These are phyloP conservation scores for Blastocystis sp. DNA, from an alignment of 352 stramenopile genomes.

Conservation along the genomic window DNA sequence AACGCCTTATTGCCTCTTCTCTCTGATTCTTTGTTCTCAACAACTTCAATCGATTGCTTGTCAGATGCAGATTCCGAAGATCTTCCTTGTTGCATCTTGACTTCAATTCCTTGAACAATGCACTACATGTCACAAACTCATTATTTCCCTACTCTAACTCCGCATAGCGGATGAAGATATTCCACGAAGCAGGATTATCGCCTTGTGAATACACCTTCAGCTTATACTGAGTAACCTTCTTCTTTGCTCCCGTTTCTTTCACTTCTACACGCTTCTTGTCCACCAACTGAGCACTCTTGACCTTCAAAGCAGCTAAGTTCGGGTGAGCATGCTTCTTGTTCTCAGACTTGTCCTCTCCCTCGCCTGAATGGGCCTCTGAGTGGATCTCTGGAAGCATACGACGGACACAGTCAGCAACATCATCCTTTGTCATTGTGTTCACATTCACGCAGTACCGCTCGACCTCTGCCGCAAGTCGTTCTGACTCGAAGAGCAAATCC, in stretches of 20 bases:
- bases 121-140: neutral
- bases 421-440: constrained; percentile 15
- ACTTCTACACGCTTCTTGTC: neutral
- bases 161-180: constrained; percentile 49
- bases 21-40: constrained; percentile 48
- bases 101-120: constrained; percentile 42
- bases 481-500: constrained; percentile 22
- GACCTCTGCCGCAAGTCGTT: neutral
- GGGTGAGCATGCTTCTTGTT: neutral
- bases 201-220: neutral
- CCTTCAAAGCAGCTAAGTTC: neutral
- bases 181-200: neutral
- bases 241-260: neutral
- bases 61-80: constrained; percentile 45
- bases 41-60: constrained; percentile 10
- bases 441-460: neutral
- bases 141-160: neutral
- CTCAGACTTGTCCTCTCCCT: neutral
- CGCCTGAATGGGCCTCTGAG: neutral
- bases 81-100: constrained; percentile 51
- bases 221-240: constrained; percentile 26
- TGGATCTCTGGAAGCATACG: constrained; percentile 26
- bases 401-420: constrained; percentile 19
- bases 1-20: constrained; percentile 5
- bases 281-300: neutral